phyloP scores from a whole-genome alignment of 2,329 filamentous ascomycete genomes.

The Hypomyces rosellus region DNA sequence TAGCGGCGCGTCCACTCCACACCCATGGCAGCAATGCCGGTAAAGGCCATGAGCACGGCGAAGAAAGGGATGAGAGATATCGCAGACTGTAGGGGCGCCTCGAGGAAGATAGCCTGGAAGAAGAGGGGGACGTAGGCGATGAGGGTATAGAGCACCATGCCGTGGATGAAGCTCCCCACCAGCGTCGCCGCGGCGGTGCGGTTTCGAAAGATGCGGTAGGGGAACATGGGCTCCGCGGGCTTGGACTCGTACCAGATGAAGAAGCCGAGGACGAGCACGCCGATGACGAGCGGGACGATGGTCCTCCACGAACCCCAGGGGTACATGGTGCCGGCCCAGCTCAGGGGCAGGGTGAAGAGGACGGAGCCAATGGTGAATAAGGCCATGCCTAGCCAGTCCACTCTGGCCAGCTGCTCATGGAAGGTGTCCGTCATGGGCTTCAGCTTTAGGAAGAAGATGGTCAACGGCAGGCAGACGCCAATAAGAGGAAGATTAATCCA shows the following conservation, averaged over 20 bases:
- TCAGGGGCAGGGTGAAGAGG: conserved; percentile 24
- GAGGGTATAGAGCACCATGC: background rate
- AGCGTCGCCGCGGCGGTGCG: background rate
- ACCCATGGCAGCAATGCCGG: too few species aligned
- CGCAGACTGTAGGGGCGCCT: too few species aligned
- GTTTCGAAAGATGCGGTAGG: conserved; percentile 23
- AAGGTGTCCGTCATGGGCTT: conserved; percentile 8
- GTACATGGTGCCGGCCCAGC: conserved; percentile 28
- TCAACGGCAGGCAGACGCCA: conserved; percentile 15
- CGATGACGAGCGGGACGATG: conserved; percentile 26
- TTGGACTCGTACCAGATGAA: conserved; percentile 25
- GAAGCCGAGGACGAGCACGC: conserved; percentile 18
- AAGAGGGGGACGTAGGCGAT: background rate
- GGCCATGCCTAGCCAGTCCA: conserved; percentile 27
- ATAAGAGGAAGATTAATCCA: conserved; percentile 26
- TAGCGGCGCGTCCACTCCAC: too few species aligned
- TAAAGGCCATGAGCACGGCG: too few species aligned
- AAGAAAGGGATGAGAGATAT: too few species aligned
- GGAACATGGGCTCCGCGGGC: conserved; percentile 23
- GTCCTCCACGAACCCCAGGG: conserved; percentile 28
- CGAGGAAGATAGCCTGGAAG: background rate
- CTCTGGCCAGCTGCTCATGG: conserved; percentile 18
- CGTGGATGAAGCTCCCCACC: background rate
- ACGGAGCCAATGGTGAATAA: conserved; percentile 21
- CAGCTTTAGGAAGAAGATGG: conserved; percentile 19